A percentile compares a stretch with the other conserved stretches of the same genome.
Conservation (phyloP, 768 basidiomycete species). For the Russula virescens region DNA sequence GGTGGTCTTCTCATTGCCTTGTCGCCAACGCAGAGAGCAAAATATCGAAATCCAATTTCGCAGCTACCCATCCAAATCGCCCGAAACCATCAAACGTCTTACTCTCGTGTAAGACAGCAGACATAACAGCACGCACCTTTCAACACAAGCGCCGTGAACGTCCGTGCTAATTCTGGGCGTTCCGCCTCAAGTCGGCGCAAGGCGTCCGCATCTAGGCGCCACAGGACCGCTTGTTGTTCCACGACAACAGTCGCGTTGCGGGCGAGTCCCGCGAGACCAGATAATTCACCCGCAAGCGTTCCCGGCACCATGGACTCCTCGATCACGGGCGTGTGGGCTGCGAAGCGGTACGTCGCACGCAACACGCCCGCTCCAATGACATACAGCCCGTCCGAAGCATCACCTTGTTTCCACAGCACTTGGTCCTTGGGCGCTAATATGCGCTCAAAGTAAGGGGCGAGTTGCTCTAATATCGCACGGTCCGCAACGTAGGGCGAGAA, state of each 20-base stretch:
- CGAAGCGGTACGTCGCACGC: slow-evolving; percentile 74
- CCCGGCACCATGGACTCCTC: slow-evolving; percentile 94
- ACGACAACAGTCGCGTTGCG: slow-evolving; percentile 84
- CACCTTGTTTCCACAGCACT: slow-evolving; percentile 74
- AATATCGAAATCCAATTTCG: slow-evolving; percentile 60
- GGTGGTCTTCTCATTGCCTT: slow-evolving; percentile 27
- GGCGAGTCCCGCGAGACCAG: slow-evolving; percentile 69
- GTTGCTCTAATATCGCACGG: slow-evolving; percentile 50
- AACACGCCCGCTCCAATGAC: slow-evolving; percentile 85
- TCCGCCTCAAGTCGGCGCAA: slow-evolving; percentile 62
- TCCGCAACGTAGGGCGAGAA: slow-evolving; percentile 71
- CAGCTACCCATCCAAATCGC: slow-evolving; percentile 36
- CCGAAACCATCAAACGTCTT: neutral
- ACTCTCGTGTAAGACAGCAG: neutral
- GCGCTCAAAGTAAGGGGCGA: slow-evolving; percentile 68
- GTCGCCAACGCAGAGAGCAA: slow-evolving; percentile 52
- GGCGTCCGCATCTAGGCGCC: slow-evolving; percentile 63
- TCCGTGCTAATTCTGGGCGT: slow-evolving; percentile 56
- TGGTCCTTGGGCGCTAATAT: slow-evolving; percentile 49
- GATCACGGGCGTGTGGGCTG: slow-evolving; percentile 56
- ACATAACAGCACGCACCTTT: slow-evolving; percentile 48
- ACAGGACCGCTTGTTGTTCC: slow-evolving; percentile 72
- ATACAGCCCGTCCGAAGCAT: slow-evolving; percentile 76
- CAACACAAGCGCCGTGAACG: slow-evolving; percentile 61
- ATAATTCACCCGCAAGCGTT: slow-evolving; percentile 86